Percentiles rank a stretch among this genome's conserved stretches.
phyloP scores from a whole-genome alignment of 192 early-diverging fungal species.

The Podila horticola region DNA sequence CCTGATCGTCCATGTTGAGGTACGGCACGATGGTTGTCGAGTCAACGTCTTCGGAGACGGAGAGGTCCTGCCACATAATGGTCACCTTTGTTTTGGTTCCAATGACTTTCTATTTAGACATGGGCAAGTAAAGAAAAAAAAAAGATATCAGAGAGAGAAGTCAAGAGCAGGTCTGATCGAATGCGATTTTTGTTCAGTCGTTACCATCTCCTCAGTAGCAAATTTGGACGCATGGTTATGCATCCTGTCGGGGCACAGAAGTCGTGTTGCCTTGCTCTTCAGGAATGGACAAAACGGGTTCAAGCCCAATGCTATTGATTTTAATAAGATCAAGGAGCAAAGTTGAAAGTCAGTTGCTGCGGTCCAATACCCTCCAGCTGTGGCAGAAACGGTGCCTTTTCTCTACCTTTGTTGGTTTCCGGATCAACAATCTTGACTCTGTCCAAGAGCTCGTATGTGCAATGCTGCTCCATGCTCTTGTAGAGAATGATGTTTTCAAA shows the following conservation, averaged over 20 bases:
- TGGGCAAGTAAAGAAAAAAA: neutral
- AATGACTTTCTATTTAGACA: constrained; percentile 27
- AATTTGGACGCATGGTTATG: constrained; percentile 32
- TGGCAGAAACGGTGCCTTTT: too few relatives aligned
- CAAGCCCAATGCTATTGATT: constrained; percentile 15
- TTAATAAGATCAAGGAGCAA: too few relatives aligned
- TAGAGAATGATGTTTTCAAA: constrained; percentile 51
- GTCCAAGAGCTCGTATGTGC: constrained; percentile 43
- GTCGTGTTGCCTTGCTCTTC: constrained; percentile 31
- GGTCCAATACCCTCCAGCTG: too few relatives aligned
- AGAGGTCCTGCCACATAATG: constrained; percentile 55
- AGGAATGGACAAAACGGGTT: constrained; percentile 35
- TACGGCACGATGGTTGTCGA: constrained; percentile 45
- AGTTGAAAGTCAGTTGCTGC: too few relatives aligned
- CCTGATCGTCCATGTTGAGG: constrained; percentile 57
- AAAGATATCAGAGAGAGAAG: neutral
- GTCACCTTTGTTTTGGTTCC: constrained; percentile 41
- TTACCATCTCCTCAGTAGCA: constrained; percentile 47
- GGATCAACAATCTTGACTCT: constrained; percentile 29
- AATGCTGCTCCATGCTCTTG: constrained; percentile 45
- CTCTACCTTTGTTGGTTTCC: constrained; percentile 3
- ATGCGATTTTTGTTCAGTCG: neutral
- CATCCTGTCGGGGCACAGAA: constrained; percentile 20
- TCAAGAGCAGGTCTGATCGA: neutral
- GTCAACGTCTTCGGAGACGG: constrained; percentile 15